Evolutionary conservation across 176 grass and related monocot species (phyloP), one percentile per base, ranked within the genome.

Genomic region (Paspalum notatum): DNA sequence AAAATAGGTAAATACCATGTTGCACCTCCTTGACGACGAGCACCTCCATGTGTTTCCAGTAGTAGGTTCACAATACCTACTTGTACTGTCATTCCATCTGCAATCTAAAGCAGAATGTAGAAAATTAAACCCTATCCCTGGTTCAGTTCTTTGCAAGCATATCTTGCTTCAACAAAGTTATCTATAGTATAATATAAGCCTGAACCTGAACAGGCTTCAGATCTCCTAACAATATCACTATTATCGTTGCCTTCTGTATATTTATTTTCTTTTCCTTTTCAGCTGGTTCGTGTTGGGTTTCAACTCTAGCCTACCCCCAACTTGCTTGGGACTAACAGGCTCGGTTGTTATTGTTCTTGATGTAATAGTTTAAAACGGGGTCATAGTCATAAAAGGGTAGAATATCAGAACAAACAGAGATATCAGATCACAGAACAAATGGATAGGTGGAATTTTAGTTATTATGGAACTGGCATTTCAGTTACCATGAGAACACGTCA

Each of bases 31-130:
- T 88, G 65, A 17, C 72, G 79, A 22, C 80, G 75, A 79, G 83
- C 54, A 62, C 97, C 87, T 58, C 97, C 97, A 65, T 89, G 90
- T 80, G 97, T 96, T 93, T 99, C 97, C 67, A 99, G 71, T 70
- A 96, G 80, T 48, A 99, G 91, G 83, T 99, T 99, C 66, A 99
- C 90, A 77, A 90, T 82, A 74, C 97, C 93, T 70, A 99, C 92
- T 90, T 99, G 87, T 21, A 99, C 78, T 41, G 97, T 99, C 97
- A 99, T 99, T 68, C 93, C 97, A 87, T 99, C 97, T 93, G 97
- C 88, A 84, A 99, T 99, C 96, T 99, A 80, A 80, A 85, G 39
- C 40, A 51, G 52, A 42, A 49, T 56, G 78, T 62, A 88, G 49
- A 54, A 82, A 10, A 82, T 91, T 58, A 88, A 84, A 55, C 38